These are phyloP conservation scores for Sugiyamaella marilandica DNA, from an alignment of 805 yeast genomes.

Conservation along the genomic window DNA sequence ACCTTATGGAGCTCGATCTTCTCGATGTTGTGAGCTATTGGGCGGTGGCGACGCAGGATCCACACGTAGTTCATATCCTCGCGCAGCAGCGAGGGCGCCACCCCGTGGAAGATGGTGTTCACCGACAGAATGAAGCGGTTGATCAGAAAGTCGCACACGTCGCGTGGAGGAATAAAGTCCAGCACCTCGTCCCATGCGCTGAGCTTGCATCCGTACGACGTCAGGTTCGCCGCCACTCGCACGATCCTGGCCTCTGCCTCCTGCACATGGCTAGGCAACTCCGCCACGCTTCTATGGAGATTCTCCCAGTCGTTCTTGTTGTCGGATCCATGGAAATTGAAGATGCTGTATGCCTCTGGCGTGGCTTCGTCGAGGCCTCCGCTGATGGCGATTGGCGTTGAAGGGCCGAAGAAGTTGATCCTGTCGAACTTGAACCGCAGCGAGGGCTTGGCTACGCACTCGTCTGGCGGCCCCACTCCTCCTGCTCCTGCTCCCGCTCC, in stretches of 20 bases:
- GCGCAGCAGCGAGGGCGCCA: conserved; percentile 17
- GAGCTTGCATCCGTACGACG: not conserved
- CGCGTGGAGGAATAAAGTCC: conserved; percentile 21
- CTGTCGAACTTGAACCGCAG: conserved; percentile 8
- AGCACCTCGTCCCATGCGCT: conserved; percentile 14
- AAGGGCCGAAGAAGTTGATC: conserved; percentile 13
- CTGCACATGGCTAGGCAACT: not conserved
- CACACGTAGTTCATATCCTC: conserved; percentile 17
- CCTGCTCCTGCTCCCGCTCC: no score
- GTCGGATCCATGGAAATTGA: conserved; percentile 8
- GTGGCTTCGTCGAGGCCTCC: conserved; percentile 8
- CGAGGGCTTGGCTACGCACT: conserved; percentile 1
- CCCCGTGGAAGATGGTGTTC: conserved; percentile 21
- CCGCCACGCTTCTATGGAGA: not conserved
- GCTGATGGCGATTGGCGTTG: conserved; percentile 6
- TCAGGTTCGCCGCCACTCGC: not conserved
- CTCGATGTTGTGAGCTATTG: conserved; percentile 6
- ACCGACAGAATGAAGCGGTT: conserved; percentile 18
- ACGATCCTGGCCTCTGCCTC: conserved; percentile 2
- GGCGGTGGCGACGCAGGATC: conserved; percentile 10
- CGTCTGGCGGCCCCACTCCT: not conserved
- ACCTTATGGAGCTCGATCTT: conserved; percentile 17
- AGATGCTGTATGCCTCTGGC: conserved; percentile 10
- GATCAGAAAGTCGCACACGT: conserved; percentile 20
- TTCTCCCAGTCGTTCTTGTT: conserved; percentile 5